Evolutionary conservation across 2,329 filamentous ascomycete species (phyloP).

Genomic region (Hypocrella siamensis): DNA sequence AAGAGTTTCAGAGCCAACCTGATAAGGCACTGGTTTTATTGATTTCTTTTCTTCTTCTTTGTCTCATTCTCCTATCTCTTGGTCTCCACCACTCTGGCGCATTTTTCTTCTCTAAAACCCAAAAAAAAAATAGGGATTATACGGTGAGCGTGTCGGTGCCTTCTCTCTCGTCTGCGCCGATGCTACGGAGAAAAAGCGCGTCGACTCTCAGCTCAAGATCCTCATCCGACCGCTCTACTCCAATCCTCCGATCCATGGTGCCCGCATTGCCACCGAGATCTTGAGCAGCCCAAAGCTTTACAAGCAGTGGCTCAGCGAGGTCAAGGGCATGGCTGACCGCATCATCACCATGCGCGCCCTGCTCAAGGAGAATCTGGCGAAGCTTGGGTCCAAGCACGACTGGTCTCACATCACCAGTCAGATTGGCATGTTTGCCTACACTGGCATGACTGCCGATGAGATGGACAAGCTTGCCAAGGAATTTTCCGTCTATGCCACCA

Average conservation of each 20-base stretch:
- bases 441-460: slow-evolving; percentile 76
- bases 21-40: background rate
- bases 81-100: background rate
- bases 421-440: slow-evolving; percentile 99
- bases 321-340: slow-evolving; percentile 97
- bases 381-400: slow-evolving; percentile 88
- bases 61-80: background rate
- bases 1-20: background rate
- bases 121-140: slow-evolving; percentile 68
- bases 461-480: slow-evolving; percentile 87
- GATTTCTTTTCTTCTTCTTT: background rate
- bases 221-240: slow-evolving; percentile 94
- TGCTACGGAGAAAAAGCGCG: slow-evolving; percentile 81
- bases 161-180: slow-evolving; percentile 84
- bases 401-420: slow-evolving; percentile 98
- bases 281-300: slow-evolving; percentile 74
- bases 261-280: slow-evolving; percentile 84
- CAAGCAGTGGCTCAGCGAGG: slow-evolving; percentile 88
- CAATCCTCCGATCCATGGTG: slow-evolving; percentile 93
- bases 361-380: slow-evolving; percentile 88
- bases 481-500: slow-evolving; percentile 95
- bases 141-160: slow-evolving; percentile 93
- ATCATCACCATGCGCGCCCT: slow-evolving; percentile 97
- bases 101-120: no score
- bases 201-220: slow-evolving; percentile 98